Base-by-base conservation (phyloP, 306 rosid species). In the Myrica gale region DNA sequence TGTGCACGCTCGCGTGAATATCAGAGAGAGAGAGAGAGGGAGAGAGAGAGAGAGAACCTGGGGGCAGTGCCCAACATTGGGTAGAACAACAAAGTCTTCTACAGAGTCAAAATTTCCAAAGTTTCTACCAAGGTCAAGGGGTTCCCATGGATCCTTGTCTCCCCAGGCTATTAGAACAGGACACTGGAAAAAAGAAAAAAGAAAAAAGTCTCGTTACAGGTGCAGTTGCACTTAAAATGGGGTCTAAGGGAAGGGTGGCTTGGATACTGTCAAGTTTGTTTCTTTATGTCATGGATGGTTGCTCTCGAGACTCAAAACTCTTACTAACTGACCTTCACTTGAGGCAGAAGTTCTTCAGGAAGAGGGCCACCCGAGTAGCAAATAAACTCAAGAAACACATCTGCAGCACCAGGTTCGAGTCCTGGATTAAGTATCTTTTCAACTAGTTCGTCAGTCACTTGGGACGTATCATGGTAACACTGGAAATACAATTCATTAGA, bases 71-170 rank as follows among this genome's bases (percentile, higher is more conserved):
- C 98, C 97, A 80, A 90, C 97, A 78, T 90, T 86, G 55, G 97
- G 96, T 72, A 91, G 88, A 80, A 87, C 93, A 74, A 94, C 67
- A 19, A 91, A 94, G 79, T 89, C 96, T 87, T 94, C 95, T 9
- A 94, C 98, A 71, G 95, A 84, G 75, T 87, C 90, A 72, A 91
- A 91, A 51, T 83, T 84, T 71, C 69, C 19, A 39, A 76, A 94
- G 73, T 76, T 85, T 82, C 91, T 76, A 81, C 98, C 98, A 71
- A 90, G 84, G 65, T 91, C 93, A 54, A 94, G 76, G 51, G 98
- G 97, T 85, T 94, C 98, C 98, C 98, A 94, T 21, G 98, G 98
- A 86, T 94, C 98, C 86, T 91, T 94, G 84, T 92, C 98, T 73
- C 98, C 98, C 98, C 98, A 94, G 47, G 82, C 97, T 78, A 94